Percentiles rank a stretch among this genome's conserved stretches.
These are phyloP conservation scores for Vigna radiata DNA, from an alignment of 306 rosid species.

Conservation along the genomic window DNA sequence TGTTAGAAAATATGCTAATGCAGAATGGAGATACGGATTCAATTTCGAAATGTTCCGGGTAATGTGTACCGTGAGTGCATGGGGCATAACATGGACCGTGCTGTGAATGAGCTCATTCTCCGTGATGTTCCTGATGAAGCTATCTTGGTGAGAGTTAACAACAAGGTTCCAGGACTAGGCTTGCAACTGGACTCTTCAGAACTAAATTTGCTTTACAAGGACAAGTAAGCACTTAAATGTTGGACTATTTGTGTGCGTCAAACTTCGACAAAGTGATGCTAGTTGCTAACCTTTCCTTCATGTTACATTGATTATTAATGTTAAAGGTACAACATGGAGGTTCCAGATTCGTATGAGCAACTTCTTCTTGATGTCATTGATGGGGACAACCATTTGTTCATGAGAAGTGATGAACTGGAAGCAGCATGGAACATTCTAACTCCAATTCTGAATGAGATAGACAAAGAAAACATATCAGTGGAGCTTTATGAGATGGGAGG, in stretches of 20 bases:
- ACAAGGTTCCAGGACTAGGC: conserved; percentile 93
- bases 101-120: conserved; percentile 87
- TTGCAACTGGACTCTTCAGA: conserved; percentile 88
- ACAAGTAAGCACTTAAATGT: conserved; percentile 67
- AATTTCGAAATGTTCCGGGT: conserved; percentile 83
- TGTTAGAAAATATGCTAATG: conserved; percentile 41
- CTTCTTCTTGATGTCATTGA: conserved; percentile 87
- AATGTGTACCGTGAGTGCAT: conserved; percentile 67
- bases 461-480: conserved; percentile 63
- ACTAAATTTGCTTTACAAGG: conserved; percentile 82
- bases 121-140: conserved; percentile 91
- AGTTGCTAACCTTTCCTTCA: background rate
- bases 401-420: conserved; percentile 84
- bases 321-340: conserved; percentile 75
- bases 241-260: conserved; percentile 24
- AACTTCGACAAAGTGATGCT: conserved; percentile 28
- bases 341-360: conserved; percentile 91
- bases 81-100: conserved; percentile 67
- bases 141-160: conserved; percentile 83
- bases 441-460: conserved; percentile 78
- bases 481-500: conserved; percentile 89
- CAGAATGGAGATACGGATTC: conserved; percentile 96
- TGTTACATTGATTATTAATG: conserved; percentile 17
- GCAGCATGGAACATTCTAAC: conserved; percentile 86
- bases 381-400: conserved; percentile 84